Base-by-base conservation (phyloP, 495 filamentous ascomycete species). In the Pseudomonodictys pantanalensis region DNA sequence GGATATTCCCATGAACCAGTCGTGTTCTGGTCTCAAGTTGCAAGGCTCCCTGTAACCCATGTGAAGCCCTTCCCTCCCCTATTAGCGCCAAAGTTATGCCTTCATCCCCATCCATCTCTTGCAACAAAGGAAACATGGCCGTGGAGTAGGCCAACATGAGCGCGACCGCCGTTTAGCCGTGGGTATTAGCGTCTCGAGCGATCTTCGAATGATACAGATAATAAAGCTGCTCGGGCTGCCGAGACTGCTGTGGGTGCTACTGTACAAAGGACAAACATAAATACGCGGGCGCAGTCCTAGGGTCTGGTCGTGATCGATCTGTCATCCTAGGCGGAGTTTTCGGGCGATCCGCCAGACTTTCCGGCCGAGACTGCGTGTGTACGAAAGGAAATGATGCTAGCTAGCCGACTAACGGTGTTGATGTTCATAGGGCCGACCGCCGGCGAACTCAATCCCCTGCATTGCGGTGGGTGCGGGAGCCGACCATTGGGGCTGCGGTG, bases 361-460 rank as follows among this genome's bases (percentile, higher is more conserved):
- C n/a, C n/a, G n/a, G n/a, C n/a, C n/a, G 42, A 76, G 74, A 45
- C 76, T 52, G 7, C 17, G 28, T 22, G 26, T 73, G 70, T 1
- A 20, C 20, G 17, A 7, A 25, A 9, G 28, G 12, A 18, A 25
- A 35, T 12, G 24, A 32, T n/a, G 6, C n/a, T n/a, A 51, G 9
- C 29, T 43, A 28, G 10, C 18, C 71, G 73, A 22, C 51, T 65
- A 45, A 61, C 58, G 7, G 64, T 53, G 24, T 76, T 64, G 56
- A 30, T 68, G 65, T n/a, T 68, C 65, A 44, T 68, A 68, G 18
- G 65, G 60, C 7, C 56, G 55, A 2, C 29, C 38, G 17, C 65
- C 60, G 22, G 28, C 60, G 28, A 64, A 68, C 32, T 68, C 60
- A 12, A 68, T 60, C 5, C 64, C 64, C 45, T 68, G 65, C 65